phyloP scores from a whole-genome alignment of 2,329 filamentous ascomycete genomes.

The Colletotrichum sp. region DNA sequence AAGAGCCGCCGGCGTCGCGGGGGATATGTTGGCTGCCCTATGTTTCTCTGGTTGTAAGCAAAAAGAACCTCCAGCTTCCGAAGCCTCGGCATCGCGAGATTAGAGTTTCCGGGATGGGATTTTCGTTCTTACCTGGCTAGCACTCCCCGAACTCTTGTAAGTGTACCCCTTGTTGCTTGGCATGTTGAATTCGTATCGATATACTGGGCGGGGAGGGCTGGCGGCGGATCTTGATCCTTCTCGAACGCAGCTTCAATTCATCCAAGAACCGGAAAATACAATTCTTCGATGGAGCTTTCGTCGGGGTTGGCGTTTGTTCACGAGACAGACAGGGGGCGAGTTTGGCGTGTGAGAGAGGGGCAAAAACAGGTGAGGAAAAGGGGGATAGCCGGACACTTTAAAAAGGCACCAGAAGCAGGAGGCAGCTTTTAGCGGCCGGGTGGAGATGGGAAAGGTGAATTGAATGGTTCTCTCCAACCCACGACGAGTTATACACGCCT shows the following conservation, averaged over 20 bases:
- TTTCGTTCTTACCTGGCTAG: conserved; percentile 58
- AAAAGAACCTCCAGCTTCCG: accelerated
- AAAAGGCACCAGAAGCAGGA: not conserved
- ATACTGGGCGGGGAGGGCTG: not conserved
- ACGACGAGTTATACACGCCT: not conserved
- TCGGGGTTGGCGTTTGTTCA: not conserved
- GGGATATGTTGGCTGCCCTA: conserved; percentile 73
- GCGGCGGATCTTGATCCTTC: not conserved
- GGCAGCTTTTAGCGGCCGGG: not conserved
- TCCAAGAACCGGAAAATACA: not conserved
- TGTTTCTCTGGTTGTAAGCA: not conserved
- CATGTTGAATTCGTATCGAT: conserved; percentile 3
- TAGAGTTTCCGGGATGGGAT: not conserved
- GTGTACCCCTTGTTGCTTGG: conserved; percentile 35
- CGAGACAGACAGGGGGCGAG: not conserved
- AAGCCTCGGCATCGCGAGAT: not conserved
- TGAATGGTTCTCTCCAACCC: not conserved
- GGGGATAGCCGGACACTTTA: not conserved
- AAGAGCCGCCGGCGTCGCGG: conserved; percentile 64
- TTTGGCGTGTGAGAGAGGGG: not conserved
- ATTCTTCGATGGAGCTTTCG: not conserved
- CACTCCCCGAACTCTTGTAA: conserved; percentile 62
- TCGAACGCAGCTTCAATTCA: not conserved
- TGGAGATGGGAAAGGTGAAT: not conserved
- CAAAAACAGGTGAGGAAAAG: not conserved